Conservation (phyloP, 257 asterid species). For the Solanum sparsipilum region DNA sequence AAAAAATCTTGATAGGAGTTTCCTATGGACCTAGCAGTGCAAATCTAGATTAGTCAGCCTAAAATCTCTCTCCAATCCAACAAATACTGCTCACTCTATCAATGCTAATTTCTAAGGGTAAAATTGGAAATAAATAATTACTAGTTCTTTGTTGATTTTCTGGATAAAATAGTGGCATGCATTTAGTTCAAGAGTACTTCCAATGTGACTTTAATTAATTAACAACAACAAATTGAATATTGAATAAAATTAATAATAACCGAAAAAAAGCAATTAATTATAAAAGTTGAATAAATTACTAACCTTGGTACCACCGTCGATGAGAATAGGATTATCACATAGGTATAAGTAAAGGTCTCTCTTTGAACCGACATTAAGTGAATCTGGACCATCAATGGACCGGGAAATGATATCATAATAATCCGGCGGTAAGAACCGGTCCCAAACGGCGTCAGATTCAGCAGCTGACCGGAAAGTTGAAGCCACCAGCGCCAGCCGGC, state of each 20-base stretch:
- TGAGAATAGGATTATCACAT: constrained; percentile 47
- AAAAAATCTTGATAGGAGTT: neutral
- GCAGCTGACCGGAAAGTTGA: constrained; percentile 62
- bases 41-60: neutral
- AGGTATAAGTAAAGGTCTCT: constrained; percentile 58
- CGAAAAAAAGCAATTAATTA: neutral
- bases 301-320: constrained; percentile 68
- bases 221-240: neutral
- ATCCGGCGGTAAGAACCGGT: constrained; percentile 61
- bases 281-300: neutral
- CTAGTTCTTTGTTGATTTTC: neutral
- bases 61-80: neutral
- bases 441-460: constrained; percentile 74
- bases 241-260: neutral
- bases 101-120: neutral
- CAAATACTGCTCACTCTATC: neutral
- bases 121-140: neutral
- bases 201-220: neutral
- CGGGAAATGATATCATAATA: constrained; percentile 40
- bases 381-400: constrained; percentile 23
- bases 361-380: constrained; percentile 22
- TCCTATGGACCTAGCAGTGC: too few species aligned
- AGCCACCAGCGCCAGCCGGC: constrained; percentile 52
- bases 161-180: neutral
- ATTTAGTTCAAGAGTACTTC: neutral